phyloP scores from a whole-genome alignment of 192 early-diverging fungal species.

The Podila verticillata region DNA sequence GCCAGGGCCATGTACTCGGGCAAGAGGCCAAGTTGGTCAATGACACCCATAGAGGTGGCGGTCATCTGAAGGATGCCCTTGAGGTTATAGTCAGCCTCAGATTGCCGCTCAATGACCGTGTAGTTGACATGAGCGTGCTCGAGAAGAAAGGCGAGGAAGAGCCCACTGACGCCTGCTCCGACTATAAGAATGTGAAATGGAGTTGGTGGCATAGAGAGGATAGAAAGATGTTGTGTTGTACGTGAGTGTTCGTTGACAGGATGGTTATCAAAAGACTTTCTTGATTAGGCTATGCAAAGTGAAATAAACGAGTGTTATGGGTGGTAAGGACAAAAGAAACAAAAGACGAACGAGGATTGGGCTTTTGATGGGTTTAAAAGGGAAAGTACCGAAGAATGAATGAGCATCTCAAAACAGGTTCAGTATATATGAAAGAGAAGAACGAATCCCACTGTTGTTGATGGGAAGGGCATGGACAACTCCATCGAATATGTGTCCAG shows the following conservation, averaged over 20 bases:
- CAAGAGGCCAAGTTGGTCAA: neutral
- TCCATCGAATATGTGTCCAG: too few species aligned
- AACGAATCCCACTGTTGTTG: too few species aligned
- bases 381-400: too few species aligned
- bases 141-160: neutral
- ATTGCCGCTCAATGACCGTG: neutral
- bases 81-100: neutral
- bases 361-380: too few species aligned
- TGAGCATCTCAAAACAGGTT: too few species aligned
- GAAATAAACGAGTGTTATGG: too few species aligned
- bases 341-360: neutral
- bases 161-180: neutral
- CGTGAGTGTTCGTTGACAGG: too few species aligned
- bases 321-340: neutral
- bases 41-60: neutral
- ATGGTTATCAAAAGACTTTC: too few species aligned
- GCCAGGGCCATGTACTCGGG: constrained; percentile 4
- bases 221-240: too few species aligned
- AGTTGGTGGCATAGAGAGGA: neutral
- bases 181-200: neutral
- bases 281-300: too few species aligned
- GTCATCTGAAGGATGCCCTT: neutral
- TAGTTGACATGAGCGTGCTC: neutral
- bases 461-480: too few species aligned
- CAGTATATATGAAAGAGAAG: too few species aligned